phyloP scores from a whole-genome alignment of 2,329 filamentous ascomycete species.

The Aspergillus candidus region DNA sequence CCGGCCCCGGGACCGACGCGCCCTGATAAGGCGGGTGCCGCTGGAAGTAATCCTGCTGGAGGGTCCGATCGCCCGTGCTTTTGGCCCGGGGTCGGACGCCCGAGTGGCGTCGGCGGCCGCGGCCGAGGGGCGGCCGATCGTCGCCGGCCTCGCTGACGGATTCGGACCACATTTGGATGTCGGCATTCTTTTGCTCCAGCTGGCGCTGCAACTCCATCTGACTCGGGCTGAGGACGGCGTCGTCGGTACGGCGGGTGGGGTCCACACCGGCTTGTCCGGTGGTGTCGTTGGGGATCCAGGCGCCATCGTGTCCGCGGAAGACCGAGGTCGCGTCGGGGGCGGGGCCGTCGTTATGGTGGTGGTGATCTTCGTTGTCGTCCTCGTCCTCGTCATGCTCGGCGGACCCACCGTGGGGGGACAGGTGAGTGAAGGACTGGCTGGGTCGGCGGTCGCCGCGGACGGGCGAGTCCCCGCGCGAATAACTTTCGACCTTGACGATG shows the following conservation, averaged over 20 bases:
- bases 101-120: conserved; percentile 16
- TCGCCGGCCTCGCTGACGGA: conserved; percentile 41
- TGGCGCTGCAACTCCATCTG: conserved; percentile 45
- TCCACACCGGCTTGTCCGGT: conserved; percentile 43
- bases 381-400: conserved; percentile 23
- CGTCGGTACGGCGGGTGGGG: conserved; percentile 39
- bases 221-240: conserved; percentile 44
- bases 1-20: conserved; percentile 45
- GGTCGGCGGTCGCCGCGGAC: conserved; percentile 25
- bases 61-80: conserved; percentile 33
- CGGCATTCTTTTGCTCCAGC: conserved; percentile 46
- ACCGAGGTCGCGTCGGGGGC: conserved; percentile 7
- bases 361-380: conserved; percentile 14
- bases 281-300: conserved; percentile 36
- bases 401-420: conserved; percentile 29
- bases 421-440: conserved; percentile 31
- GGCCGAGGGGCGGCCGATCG: conserved; percentile 13
- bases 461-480: conserved; percentile 41
- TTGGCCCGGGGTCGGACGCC: conserved; percentile 42
- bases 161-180: conserved; percentile 50
- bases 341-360: conserved; percentile 2
- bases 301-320: conserved; percentile 40
- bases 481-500: conserved; percentile 40
- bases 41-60: conserved; percentile 31
- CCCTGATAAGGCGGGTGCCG: conserved; percentile 18